A percentile compares a stretch with the other conserved stretches of the same genome.
Conservation (phyloP, 768 basidiomycete species). For the Lactarius vividus region DNA sequence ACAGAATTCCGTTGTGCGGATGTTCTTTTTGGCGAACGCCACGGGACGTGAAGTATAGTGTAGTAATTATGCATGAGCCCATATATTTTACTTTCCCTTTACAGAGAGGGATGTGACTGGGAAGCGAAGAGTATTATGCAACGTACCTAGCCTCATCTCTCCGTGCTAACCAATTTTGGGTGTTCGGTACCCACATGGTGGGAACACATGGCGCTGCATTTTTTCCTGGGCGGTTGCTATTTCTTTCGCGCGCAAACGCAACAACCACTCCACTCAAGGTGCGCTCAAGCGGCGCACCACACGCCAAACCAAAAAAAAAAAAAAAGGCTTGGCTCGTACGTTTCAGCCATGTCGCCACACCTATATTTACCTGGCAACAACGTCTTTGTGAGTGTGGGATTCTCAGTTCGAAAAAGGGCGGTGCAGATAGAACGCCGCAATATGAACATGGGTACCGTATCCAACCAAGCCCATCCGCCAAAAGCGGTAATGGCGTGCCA, state of each 20-base stretch:
- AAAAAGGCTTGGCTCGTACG: not conserved
- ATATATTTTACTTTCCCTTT: not conserved
- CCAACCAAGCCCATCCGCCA: not conserved
- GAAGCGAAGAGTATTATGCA: conserved; percentile 3
- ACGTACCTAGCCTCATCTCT: not conserved
- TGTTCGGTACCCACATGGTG: conserved; percentile 20
- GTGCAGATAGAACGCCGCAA: conserved; percentile 11
- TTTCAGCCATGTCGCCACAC: not conserved
- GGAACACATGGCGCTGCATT: conserved; percentile 6
- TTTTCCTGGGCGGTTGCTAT: not conserved
- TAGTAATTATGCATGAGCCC: not conserved
- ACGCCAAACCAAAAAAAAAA: too few species aligned
- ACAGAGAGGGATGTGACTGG: not conserved
- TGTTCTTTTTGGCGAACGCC: conserved; percentile 12
- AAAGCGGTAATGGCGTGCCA: conserved; percentile 12
- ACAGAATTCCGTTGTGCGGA: conserved; percentile 11
- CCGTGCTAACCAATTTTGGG: conserved; percentile 22
- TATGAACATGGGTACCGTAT: not conserved
- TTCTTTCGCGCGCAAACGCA: not conserved
- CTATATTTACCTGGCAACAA: not conserved
- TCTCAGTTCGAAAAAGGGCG: not conserved
- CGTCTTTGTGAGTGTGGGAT: conserved; percentile 1
- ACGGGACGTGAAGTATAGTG: conserved; percentile 7
- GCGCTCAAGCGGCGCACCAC: not conserved
- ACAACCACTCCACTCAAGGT: not conserved